Conservation (phyloP, 768 basidiomycete species). For the Pleurotus eryngii region DNA sequence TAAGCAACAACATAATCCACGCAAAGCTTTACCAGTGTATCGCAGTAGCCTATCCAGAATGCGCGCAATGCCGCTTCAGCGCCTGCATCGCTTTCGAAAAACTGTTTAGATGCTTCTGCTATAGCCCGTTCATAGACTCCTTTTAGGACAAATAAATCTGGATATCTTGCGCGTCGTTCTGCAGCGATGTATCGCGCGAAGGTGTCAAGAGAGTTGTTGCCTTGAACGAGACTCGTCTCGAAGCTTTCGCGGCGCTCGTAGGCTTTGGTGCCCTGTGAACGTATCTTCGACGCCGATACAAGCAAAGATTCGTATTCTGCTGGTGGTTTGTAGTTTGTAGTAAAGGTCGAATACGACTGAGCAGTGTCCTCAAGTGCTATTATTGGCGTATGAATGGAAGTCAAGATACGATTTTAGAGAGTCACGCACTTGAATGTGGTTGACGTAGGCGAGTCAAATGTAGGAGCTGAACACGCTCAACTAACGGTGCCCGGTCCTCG, state of each 20-base stretch:
- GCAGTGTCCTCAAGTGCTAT: constrained; percentile 78
- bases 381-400: background rate
- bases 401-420: background rate
- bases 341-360: constrained; percentile 86
- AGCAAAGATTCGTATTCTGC: constrained; percentile 77
- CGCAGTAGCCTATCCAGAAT: constrained; percentile 76
- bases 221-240: constrained; percentile 58
- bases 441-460: constrained; percentile 68
- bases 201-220: constrained; percentile 47
- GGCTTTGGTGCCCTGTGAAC: constrained; percentile 54
- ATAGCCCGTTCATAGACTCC: constrained; percentile 74
- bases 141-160: constrained; percentile 53
- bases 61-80: constrained; percentile 56
- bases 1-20: background rate
- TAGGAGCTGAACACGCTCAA: constrained; percentile 52
- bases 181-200: constrained; percentile 61
- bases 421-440: constrained; percentile 66
- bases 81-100: constrained; percentile 49
- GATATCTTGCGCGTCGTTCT: constrained; percentile 59
- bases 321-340: constrained; percentile 70
- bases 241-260: constrained; percentile 61
- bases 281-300: constrained; percentile 72
- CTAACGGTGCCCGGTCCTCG: constrained; percentile 22
- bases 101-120: constrained; percentile 60
- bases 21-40: constrained; percentile 49